These are phyloP conservation scores for Trichoderma harzianum DNA, from an alignment of 2,329 filamentous ascomycete genomes.

Conservation along the genomic window DNA sequence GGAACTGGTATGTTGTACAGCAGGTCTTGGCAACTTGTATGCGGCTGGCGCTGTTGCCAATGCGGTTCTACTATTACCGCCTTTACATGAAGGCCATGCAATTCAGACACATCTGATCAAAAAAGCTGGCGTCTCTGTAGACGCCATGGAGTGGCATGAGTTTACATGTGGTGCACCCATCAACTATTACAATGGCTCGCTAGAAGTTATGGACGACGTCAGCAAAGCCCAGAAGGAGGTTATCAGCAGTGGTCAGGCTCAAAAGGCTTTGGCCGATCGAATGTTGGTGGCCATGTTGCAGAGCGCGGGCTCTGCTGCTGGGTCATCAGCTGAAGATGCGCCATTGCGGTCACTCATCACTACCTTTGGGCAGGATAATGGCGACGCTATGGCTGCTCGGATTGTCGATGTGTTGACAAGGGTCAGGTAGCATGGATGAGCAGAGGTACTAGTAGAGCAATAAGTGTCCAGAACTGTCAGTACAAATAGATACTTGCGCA, in stretches of 20 bases:
- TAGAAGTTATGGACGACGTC: neutral
- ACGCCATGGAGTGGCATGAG: constrained; percentile 3
- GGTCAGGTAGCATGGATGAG: neutral
- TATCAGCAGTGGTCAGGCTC: neutral
- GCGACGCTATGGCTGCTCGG: neutral
- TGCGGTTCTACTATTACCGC: neutral
- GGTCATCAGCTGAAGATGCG: neutral
- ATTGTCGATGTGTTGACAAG: neutral
- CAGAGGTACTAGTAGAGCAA: neutral
- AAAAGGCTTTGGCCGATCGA: neutral
- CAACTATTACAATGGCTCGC: neutral
- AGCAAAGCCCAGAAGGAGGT: constrained; percentile 3
- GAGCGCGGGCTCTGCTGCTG: neutral
- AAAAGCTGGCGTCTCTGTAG: neutral
- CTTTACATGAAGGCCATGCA: neutral
- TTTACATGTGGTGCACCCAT: neutral
- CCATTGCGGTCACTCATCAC: neutral
- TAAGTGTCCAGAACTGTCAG: neutral
- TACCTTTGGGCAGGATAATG: constrained; percentile 1
- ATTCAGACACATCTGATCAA: neutral
- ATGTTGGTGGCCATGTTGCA: neutral
- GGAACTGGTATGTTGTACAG: constrained; percentile 1
- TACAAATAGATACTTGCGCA: too few species aligned
- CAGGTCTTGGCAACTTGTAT: constrained; percentile 9
- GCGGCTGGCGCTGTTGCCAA: neutral